Evolutionary conservation across 2,329 filamentous ascomycete species (phyloP).

Genomic region (Pseudogymnoascus pannorum): DNA sequence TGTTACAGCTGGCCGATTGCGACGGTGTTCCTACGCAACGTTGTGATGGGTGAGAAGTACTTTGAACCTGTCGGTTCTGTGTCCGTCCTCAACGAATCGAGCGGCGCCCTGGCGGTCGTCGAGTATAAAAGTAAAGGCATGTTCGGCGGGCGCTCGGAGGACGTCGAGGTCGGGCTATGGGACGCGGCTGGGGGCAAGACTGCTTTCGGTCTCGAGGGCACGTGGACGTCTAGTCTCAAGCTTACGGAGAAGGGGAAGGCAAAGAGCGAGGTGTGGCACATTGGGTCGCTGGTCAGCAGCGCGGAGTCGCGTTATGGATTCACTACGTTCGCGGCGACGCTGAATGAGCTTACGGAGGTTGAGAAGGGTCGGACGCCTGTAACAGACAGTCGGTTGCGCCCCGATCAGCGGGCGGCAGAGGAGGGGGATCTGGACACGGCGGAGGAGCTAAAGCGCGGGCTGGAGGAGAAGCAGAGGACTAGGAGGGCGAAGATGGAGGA

Average conservation of each 20-base stretch:
- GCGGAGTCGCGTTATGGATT: slow-evolving; percentile 77
- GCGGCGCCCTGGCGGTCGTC: slow-evolving; percentile 73
- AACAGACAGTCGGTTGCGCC: slow-evolving; percentile 77
- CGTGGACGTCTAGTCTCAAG: slow-evolving; percentile 72
- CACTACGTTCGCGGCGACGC: slow-evolving; percentile 72
- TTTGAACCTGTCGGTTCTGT: slow-evolving; percentile 90
- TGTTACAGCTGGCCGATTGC: slow-evolving; percentile 83
- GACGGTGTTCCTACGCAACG: slow-evolving; percentile 87
- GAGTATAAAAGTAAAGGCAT: slow-evolving; percentile 94
- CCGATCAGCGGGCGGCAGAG: slow-evolving; percentile 82
- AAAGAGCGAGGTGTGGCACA: slow-evolving; percentile 69
- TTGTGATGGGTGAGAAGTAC: slow-evolving; percentile 97
- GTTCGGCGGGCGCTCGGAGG: slow-evolving; percentile 91
- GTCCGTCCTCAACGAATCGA: slow-evolving; percentile 76
- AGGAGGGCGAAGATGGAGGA: slow-evolving; percentile 71
- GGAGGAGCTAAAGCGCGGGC: slow-evolving; percentile 70
- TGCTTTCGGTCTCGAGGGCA: slow-evolving; percentile 65
- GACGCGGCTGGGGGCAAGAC: slow-evolving; percentile 58
- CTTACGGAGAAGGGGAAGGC: slow-evolving; percentile 56
- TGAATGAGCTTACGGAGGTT: slow-evolving; percentile 81
- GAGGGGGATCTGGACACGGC: slow-evolving; percentile 74
- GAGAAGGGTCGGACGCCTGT: slow-evolving; percentile 68
- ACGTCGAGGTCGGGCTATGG: slow-evolving; percentile 70
- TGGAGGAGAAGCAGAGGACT: slow-evolving; percentile 79
- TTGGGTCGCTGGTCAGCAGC: slow-evolving; percentile 70